Conservation (phyloP, 768 basidiomycete genomes). For the Kwoniella sp. region DNA sequence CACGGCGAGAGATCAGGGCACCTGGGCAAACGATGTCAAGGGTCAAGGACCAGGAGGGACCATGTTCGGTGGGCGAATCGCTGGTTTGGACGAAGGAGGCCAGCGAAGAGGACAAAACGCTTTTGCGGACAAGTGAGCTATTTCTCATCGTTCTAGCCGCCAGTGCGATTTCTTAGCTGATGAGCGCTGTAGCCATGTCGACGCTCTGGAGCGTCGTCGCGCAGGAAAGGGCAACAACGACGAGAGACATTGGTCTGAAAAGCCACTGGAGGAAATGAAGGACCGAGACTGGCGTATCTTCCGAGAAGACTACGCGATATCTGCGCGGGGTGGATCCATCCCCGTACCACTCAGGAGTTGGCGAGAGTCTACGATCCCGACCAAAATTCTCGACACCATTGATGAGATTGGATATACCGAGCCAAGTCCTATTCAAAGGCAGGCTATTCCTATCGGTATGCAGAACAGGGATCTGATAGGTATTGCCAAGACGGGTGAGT, state of each 20-base stretch:
- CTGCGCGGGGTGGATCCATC: slow-evolving; percentile 88
- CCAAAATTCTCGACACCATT: slow-evolving; percentile 72
- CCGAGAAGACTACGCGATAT: slow-evolving; percentile 95
- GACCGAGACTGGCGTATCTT: slow-evolving; percentile 99
- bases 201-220: slow-evolving; percentile 74
- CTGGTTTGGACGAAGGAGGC: slow-evolving; percentile 45
- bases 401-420: slow-evolving; percentile 94
- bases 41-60: slow-evolving; percentile 34
- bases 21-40: slow-evolving; percentile 28
- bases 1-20: slow-evolving; percentile 53
- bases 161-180: not conserved
- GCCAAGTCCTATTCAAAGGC: slow-evolving; percentile 92
- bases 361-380: slow-evolving; percentile 80
- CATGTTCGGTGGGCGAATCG: slow-evolving; percentile 48
- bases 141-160: not conserved
- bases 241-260: slow-evolving; percentile 97
- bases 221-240: slow-evolving; percentile 78
- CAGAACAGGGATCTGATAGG: slow-evolving; percentile 97
- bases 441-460: slow-evolving; percentile 97
- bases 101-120: slow-evolving; percentile 22
- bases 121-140: slow-evolving; percentile 15
- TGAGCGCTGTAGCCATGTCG: slow-evolving; percentile 59
- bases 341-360: slow-evolving; percentile 91
- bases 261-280: slow-evolving; percentile 84
- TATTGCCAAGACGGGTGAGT: slow-evolving; percentile 91